phyloP scores from a whole-genome alignment of 352 stramenopile species.

The Globisporangium cederbergense region DNA sequence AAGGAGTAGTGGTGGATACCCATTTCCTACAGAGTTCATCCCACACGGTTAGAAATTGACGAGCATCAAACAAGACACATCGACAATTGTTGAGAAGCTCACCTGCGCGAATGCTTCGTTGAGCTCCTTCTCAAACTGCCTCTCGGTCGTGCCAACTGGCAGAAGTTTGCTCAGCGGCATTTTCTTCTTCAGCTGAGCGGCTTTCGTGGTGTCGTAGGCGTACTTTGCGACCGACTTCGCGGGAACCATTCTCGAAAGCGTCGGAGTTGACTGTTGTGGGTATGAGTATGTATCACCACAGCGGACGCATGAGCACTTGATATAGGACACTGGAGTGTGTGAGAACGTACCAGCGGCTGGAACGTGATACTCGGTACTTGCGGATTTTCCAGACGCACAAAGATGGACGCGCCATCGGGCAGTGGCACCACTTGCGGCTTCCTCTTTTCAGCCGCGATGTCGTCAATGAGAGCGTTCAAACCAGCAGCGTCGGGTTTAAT shows the following conservation, averaged over 20 bases:
- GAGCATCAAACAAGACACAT: neutral
- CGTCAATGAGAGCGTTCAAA: slow-evolving; percentile 31
- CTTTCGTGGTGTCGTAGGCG: slow-evolving; percentile 42
- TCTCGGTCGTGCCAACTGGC: slow-evolving; percentile 26
- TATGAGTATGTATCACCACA: neutral
- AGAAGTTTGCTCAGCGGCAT: slow-evolving; percentile 53
- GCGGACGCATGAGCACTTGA: neutral
- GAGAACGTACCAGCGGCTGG: slow-evolving; percentile 38
- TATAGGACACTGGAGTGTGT: neutral
- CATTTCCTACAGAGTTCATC: slow-evolving; percentile 32
- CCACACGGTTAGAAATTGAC: neutral
- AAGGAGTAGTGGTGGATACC: slow-evolving; percentile 48
- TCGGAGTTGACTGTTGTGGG: slow-evolving; percentile 15
- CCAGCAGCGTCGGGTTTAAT: slow-evolving; percentile 24
- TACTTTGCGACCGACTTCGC: slow-evolving; percentile 37
- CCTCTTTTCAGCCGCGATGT: slow-evolving; percentile 42
- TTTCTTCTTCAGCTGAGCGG: slow-evolving; percentile 58
- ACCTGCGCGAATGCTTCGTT: slow-evolving; percentile 61
- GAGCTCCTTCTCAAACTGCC: slow-evolving; percentile 67
- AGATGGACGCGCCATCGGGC: slow-evolving; percentile 45
- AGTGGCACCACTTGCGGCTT: slow-evolving; percentile 32
- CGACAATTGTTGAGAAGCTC: neutral
- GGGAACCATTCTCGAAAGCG: slow-evolving; percentile 46
- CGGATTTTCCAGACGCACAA: slow-evolving; percentile 63
- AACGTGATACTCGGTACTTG: slow-evolving; percentile 36